phyloP scores from a whole-genome alignment of 768 basidiomycete species.

The Mycena metata region DNA sequence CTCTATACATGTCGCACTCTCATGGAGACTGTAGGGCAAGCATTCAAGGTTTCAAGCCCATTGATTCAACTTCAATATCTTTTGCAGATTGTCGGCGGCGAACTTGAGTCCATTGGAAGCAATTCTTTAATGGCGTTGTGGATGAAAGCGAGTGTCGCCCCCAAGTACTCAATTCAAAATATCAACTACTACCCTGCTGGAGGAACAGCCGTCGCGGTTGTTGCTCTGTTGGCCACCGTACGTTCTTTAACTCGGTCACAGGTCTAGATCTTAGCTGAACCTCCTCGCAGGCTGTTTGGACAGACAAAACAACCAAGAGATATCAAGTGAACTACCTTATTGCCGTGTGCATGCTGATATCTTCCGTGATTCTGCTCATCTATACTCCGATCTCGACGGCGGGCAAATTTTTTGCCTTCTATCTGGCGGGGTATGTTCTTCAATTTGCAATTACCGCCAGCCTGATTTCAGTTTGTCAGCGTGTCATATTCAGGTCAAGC shows the following conservation, averaged over 20 bases:
- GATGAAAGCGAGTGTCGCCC: constrained; percentile 70
- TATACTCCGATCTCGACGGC: constrained; percentile 53
- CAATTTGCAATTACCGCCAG: neutral
- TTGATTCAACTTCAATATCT: constrained; percentile 45
- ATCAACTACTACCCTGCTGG: constrained; percentile 74
- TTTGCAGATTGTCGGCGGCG: constrained; percentile 55
- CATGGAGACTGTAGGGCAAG: constrained; percentile 21
- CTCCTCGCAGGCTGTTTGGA: constrained; percentile 54
- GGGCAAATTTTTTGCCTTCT: constrained; percentile 84
- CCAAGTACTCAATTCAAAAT: constrained; percentile 69
- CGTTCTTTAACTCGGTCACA: neutral
- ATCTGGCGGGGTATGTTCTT: constrained; percentile 51
- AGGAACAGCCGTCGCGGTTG: constrained; percentile 74
- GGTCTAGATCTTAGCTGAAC: neutral
- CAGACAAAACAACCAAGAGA: constrained; percentile 61
- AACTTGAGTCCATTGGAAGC: constrained; percentile 76
- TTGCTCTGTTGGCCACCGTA: constrained; percentile 61
- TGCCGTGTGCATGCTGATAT: constrained; percentile 34
- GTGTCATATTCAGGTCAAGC: constrained; percentile 84
- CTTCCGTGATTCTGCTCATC: constrained; percentile 33
- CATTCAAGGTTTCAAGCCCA: neutral
- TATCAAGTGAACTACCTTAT: constrained; percentile 39
- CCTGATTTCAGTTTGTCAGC: constrained; percentile 67
- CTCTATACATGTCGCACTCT: constrained; percentile 11
- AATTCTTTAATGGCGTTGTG: constrained; percentile 84